Evolutionary conservation across 495 filamentous ascomycete species (phyloP), one percentile per base, ranked within the genome.

Genomic region (Neurospora terricola): DNA sequence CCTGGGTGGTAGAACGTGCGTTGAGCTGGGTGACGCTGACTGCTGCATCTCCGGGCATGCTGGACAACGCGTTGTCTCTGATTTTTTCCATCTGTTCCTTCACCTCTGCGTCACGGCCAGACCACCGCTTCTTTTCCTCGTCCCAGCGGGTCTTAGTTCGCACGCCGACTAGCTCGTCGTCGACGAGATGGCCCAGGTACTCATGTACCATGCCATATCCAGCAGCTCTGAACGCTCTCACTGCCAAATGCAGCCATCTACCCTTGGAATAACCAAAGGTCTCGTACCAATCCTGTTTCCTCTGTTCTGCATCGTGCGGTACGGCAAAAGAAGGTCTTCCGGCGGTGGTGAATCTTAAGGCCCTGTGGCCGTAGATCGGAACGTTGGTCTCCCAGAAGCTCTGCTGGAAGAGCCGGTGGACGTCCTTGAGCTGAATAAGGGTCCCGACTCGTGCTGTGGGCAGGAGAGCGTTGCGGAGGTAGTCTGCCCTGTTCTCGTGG

Each of bases 111-210:
- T 66, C 27, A 34, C 54, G 54, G 27, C 54, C 27, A 34, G 54
- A 34, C 54, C 54, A 66, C 23, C 54, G 12, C 12, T 66, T 66
- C 5, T 66, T 42, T 5, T 68, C 38, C 12, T 62, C 38, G n/a
- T 38, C 39, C 10, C 74, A 70, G 27, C 70, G 69, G 38, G 37
- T 71, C 30, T 71, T 71, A 38, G 70, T 37, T 34, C 74, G 48
- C 38, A 74, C 16, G n/a, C 69, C 54, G 0, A 30, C 12, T 0
- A 66, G 45, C 9, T 78, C 75, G 9, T 78, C 71, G 21, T 74
- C 59, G n/a, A 84, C 82, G 5, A 83, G 70, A 70, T 72, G 38
- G 23, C 30, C 2, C 8, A 59, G 23, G 45, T 69, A 36, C 69
- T 36, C 23, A 0, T 0, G 0, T 3, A 66, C 54, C 54, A 66